A percentile compares a stretch with the other conserved stretches of the same genome.
Conservation (phyloP, 257 asterid genomes). For the Primulina tabacum region DNA sequence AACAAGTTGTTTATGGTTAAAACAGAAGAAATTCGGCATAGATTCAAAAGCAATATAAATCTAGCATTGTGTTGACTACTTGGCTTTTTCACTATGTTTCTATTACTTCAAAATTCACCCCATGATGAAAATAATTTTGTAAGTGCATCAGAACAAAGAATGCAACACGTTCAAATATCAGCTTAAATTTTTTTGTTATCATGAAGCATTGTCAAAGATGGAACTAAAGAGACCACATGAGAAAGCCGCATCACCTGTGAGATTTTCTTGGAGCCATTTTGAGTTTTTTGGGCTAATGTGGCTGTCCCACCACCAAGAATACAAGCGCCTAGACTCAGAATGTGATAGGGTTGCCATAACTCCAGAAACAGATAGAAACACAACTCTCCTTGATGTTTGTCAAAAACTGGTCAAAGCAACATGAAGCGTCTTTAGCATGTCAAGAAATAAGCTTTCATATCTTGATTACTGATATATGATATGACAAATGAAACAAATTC, state of each 20-base stretch:
- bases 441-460: neutral
- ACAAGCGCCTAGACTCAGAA: constrained; percentile 65
- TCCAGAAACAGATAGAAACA: constrained; percentile 32
- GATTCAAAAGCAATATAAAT: neutral
- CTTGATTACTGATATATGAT: neutral
- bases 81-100: neutral
- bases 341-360: constrained; percentile 60
- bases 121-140: neutral
- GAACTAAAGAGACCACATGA: neutral
- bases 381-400: constrained; percentile 32
- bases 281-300: constrained; percentile 92
- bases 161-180: neutral
- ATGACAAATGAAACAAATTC: neutral
- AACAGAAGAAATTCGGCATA: neutral
- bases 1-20: neutral
- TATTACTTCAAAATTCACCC: neutral
- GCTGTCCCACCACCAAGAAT: constrained; percentile 99
- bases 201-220: neutral
- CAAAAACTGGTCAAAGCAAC: constrained; percentile 22
- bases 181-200: neutral
- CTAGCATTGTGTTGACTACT: neutral
- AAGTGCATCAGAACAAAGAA: neutral
- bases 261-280: constrained; percentile 97
- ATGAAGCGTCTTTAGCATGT: neutral
- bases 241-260: constrained; percentile 45